Evolutionary conservation across 1,284 basidiomycete genomes (phyloP).

Genomic region (Caloboletus firmus): DNA sequence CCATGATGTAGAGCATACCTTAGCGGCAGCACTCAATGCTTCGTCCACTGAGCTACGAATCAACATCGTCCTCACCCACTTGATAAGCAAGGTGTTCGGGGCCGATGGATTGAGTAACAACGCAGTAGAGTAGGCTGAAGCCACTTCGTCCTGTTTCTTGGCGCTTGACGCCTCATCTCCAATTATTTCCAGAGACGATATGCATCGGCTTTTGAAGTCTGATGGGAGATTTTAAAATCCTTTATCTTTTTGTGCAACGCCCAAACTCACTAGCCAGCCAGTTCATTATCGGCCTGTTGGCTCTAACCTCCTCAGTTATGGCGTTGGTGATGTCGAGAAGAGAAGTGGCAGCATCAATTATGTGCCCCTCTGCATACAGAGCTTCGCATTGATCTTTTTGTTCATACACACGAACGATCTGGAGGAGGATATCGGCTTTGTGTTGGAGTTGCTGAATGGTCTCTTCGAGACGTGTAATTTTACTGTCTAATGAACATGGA

Average conservation of each 20-base stretch:
- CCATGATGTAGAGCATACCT: not conserved
- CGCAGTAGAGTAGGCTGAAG: not conserved
- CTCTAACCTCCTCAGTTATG: not conserved
- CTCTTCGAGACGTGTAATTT: too few relatives aligned
- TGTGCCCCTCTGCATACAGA: not conserved
- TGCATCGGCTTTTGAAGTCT: not conserved
- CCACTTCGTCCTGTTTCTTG: not conserved
- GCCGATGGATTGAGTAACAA: not conserved
- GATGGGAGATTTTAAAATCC: not conserved
- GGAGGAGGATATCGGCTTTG: not conserved
- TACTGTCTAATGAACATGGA: too few relatives aligned
- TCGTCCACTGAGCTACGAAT: not conserved
- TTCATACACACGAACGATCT: not conserved
- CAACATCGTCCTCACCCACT: not conserved
- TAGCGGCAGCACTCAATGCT: not conserved
- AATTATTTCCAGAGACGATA: not conserved
- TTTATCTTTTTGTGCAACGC: rapidly evolving
- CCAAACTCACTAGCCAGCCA: not conserved
- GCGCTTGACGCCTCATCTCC: not conserved
- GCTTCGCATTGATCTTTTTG: not conserved
- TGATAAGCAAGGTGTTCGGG: not conserved
- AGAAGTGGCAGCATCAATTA: not conserved
- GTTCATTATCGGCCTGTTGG: not conserved
- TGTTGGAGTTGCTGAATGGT: not conserved
- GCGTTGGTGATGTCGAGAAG: not conserved